Conservation (phyloP, 768 basidiomycete genomes). For the Amanita rimosa region DNA sequence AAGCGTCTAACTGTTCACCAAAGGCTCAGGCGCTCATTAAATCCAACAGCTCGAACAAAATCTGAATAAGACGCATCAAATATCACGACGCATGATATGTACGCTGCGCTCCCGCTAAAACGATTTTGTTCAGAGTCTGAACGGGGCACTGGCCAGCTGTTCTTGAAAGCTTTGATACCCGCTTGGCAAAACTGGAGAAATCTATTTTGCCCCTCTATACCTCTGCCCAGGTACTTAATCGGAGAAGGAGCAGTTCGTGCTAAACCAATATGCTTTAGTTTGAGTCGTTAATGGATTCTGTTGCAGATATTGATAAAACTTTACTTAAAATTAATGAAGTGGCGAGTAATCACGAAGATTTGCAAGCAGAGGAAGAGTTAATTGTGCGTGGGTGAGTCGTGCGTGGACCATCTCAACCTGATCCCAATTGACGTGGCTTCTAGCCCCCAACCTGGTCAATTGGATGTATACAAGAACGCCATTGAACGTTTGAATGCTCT, state of each 20-base stretch:
- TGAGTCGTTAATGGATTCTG: background rate
- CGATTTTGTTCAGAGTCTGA: conserved; percentile 8
- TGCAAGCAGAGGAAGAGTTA: conserved; percentile 67
- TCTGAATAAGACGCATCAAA: conserved; percentile 74
- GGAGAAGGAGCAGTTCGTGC: conserved; percentile 59
- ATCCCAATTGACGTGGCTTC: background rate
- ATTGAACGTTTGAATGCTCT: conserved; percentile 69
- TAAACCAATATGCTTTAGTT: background rate
- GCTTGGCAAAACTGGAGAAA: conserved; percentile 75
- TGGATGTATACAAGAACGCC: conserved; percentile 56
- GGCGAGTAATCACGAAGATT: conserved; percentile 62
- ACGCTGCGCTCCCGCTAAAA: conserved; percentile 16
- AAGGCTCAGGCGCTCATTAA: background rate
- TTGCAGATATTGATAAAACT: conserved; percentile 69
- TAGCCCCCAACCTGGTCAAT: conserved; percentile 63
- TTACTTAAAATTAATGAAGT: conserved; percentile 71
- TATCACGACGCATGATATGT: conserved; percentile 83
- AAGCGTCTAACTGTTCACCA: conserved; percentile 1
- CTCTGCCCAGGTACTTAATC: conserved; percentile 65
- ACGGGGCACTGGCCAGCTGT: conserved; percentile 44
- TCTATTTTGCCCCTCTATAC: conserved; percentile 77
- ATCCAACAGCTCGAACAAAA: conserved; percentile 70
- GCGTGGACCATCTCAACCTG: background rate
- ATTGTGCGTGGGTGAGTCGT: conserved; percentile 61
- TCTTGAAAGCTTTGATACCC: conserved; percentile 73